phyloP scores from a whole-genome alignment of 495 filamentous ascomycete species.

The Platismatia glauca region DNA sequence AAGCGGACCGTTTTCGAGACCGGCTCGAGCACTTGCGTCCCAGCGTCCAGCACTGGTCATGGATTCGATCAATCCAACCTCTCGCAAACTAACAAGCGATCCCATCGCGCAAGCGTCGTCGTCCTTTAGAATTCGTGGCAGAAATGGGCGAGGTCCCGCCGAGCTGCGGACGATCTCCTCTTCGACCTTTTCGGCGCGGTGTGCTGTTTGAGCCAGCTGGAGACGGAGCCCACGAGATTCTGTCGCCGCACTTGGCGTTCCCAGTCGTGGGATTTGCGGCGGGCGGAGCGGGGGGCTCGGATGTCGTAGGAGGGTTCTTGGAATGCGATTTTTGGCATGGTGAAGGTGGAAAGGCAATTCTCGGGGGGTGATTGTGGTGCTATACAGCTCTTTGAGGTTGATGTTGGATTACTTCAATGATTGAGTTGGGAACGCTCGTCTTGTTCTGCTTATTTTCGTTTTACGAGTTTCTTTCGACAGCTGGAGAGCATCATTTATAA shows the following conservation, averaged over 20 bases:
- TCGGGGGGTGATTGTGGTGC: no score
- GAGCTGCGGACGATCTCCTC: neutral
- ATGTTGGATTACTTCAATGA: neutral
- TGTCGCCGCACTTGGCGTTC: neutral
- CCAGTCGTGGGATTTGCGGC: constrained; percentile 1
- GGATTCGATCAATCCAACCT: neutral
- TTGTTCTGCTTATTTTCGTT: no score
- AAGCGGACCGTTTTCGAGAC: neutral
- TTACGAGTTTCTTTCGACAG: no score
- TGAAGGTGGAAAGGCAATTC: neutral
- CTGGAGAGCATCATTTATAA: neutral
- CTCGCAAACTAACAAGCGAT: no score
- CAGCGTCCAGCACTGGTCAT: neutral
- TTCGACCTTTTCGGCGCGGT: neutral
- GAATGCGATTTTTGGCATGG: neutral
- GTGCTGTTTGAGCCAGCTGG: constrained; percentile 5
- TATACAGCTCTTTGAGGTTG: no score
- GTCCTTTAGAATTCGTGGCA: neutral
- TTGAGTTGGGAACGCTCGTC: no score
- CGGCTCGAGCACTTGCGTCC: neutral
- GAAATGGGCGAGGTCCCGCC: neutral
- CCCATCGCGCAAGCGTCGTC: neutral
- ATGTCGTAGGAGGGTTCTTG: constrained; percentile 1
- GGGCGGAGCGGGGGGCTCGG: neutral
- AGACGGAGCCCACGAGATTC: neutral